Conservation (phyloP, 192 early-diverging fungal genomes). For the Thamnidium elegans region DNA sequence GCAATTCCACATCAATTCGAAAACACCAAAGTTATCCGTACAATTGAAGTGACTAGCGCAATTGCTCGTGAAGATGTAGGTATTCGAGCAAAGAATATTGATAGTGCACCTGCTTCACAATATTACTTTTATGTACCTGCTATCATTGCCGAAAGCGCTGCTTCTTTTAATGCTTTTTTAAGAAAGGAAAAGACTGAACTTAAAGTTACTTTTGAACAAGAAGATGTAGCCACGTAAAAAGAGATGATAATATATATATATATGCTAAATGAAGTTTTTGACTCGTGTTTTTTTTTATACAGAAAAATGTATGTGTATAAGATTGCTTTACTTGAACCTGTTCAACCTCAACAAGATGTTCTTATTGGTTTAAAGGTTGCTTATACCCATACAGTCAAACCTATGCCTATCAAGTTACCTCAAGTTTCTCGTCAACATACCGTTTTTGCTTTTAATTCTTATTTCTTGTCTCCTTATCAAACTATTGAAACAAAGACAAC, state of each 20-base stretch:
- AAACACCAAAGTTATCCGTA: conserved; percentile 59
- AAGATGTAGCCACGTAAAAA: conserved; percentile 25
- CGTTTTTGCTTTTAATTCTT: conserved; percentile 57
- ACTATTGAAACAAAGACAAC: conserved; percentile 74
- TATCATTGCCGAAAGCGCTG: conserved; percentile 27
- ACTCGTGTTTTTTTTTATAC: neutral
- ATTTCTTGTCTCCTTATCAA: conserved; percentile 64
- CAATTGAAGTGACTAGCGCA: conserved; percentile 56
- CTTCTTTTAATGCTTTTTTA: conserved; percentile 39
- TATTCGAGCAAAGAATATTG: conserved; percentile 43
- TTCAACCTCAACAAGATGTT: conserved; percentile 58
- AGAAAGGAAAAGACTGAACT: conserved; percentile 42
- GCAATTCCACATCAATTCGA: conserved; percentile 37
- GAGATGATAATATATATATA: neutral
- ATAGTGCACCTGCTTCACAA: conserved; percentile 31
- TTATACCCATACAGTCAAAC: conserved; percentile 42
- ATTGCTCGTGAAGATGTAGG: conserved; percentile 50
- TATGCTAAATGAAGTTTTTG: too few relatives aligned
- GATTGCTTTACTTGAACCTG: conserved; percentile 38
- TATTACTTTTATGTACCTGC: conserved; percentile 49
- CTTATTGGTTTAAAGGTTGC: conserved; percentile 55
- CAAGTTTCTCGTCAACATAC: conserved; percentile 71
- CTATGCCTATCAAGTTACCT: conserved; percentile 51
- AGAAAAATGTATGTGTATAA: conserved; percentile 48
- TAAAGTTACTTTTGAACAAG: conserved; percentile 31